Conservation (phyloP, 495 filamentous ascomycete genomes). For the Amorphotheca resinae region DNA sequence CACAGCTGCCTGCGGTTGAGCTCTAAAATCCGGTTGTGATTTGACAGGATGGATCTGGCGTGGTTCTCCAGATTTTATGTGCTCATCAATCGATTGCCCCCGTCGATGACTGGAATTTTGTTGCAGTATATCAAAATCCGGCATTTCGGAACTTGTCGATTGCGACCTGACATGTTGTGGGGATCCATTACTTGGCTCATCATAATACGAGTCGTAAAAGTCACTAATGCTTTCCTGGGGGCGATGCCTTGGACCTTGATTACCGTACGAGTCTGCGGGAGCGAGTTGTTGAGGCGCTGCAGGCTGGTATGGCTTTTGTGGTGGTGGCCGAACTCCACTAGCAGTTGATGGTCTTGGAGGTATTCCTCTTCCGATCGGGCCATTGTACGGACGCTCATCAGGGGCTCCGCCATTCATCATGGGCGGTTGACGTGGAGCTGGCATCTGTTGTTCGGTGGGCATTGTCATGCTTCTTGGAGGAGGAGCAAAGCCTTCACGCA, state of each 20-base stretch:
- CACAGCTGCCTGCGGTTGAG: slow-evolving; percentile 44
- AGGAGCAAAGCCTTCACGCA: slow-evolving; percentile 14
- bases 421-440: slow-evolving; percentile 11
- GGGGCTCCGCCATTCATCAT: slow-evolving; percentile 21
- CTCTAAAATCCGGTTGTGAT: slow-evolving; percentile 56
- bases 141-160: slow-evolving; percentile 44
- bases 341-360: slow-evolving; percentile 32
- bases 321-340: slow-evolving; percentile 32
- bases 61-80: slow-evolving; percentile 33
- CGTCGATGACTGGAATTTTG: slow-evolving; percentile 3
- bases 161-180: slow-evolving; percentile 5
- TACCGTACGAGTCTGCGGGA: slow-evolving; percentile 11
- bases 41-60: slow-evolving; percentile 36
- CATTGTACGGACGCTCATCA: slow-evolving; percentile 29
- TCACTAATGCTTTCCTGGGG: slow-evolving; percentile 28
- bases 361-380: slow-evolving; percentile 29
- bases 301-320: slow-evolving; percentile 28
- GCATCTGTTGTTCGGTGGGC: slow-evolving; percentile 12
- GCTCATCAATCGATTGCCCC: slow-evolving; percentile 34
- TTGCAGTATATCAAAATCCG: slow-evolving; percentile 61
- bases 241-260: neutral
- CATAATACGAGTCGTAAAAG: slow-evolving; percentile 46
- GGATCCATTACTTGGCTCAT: slow-evolving; percentile 8
- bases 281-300: neutral
- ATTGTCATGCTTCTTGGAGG: slow-evolving; percentile 22